Percentiles rank a stretch among this genome's conserved stretches.
Conservation (phyloP, 23 red algal genomes). For the Chondrus crispus region DNA sequence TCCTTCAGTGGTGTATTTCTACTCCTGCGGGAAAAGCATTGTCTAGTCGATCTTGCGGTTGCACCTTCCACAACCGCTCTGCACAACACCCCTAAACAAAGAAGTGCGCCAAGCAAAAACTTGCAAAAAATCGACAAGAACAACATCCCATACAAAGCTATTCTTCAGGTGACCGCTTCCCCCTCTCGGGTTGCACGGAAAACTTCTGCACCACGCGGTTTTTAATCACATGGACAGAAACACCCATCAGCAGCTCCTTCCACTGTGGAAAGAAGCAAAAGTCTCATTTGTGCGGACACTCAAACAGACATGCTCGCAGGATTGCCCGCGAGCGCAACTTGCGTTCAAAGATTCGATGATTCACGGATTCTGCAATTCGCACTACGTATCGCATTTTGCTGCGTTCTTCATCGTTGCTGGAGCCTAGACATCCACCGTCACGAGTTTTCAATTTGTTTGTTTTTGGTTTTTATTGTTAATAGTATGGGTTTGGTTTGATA, state of each 20-base stretch:
- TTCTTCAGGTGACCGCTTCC: neutral
- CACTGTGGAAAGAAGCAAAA: neutral
- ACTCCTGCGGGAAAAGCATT: no score
- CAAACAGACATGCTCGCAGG: conserved; percentile 88
- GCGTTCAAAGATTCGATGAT: conserved; percentile 90
- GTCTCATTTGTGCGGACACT: conserved; percentile 66
- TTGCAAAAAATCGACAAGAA: no score
- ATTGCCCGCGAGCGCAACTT: conserved; percentile 73
- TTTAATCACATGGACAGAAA: neutral
- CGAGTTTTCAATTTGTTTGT: conserved; percentile 57
- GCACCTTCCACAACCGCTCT: no score
- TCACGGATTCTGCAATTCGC: conserved; percentile 72
- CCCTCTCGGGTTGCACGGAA: neutral
- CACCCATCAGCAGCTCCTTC: neutral
- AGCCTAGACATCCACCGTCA: conserved; percentile 89
- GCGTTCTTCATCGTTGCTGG: conserved; percentile 89
- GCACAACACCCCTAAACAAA: no score
- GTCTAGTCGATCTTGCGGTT: no score
- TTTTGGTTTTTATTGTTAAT: neutral
- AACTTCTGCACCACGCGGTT: neutral
- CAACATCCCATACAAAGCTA: neutral
- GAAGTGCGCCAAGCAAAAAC: no score
- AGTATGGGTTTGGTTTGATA: neutral
- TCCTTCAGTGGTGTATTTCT: no score
- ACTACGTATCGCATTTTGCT: conserved; percentile 83